Evolutionary conservation across 2,329 filamentous ascomycete species (phyloP).

Genomic region (Xylariaceae sp.): DNA sequence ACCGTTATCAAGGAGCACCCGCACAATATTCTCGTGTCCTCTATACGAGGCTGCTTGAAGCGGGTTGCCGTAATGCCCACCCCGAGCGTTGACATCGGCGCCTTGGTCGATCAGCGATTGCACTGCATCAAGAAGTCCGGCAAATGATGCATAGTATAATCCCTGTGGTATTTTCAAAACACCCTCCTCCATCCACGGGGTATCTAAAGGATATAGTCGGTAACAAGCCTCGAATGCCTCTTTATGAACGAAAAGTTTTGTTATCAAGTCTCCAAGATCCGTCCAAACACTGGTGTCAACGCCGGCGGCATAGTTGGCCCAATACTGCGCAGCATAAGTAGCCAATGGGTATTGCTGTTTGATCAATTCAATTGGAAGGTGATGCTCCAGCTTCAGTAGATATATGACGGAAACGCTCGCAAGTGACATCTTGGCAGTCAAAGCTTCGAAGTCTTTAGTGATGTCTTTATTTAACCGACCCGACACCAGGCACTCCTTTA

Average conservation of each 20-base stretch:
- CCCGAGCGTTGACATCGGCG: neutral
- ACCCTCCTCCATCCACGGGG: too few species aligned
- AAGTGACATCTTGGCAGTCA: neutral
- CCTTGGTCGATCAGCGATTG: neutral
- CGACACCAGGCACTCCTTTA: slow-evolving; percentile 30
- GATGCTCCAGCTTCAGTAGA: neutral
- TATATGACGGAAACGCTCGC: slow-evolving; percentile 2
- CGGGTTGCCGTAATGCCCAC: neutral
- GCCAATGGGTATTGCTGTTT: neutral
- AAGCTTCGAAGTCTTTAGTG: neutral
- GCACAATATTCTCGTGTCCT: neutral
- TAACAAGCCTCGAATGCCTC: too few species aligned
- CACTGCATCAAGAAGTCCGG: neutral
- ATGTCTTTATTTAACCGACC: slow-evolving; percentile 11
- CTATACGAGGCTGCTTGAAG: neutral
- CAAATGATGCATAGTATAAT: neutral
- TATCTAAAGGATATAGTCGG: too few species aligned
- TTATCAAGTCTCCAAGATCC: too few species aligned
- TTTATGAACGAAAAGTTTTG: too few species aligned
- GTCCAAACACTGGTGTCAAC: too few species aligned
- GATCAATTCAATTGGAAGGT: neutral
- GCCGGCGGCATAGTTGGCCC: too few species aligned
- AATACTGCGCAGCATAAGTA: neutral
- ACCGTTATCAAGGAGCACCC: neutral
- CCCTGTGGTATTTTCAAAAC: neutral